Percentiles rank a stretch among this genome's conserved stretches.
phyloP scores from a whole-genome alignment of 371 early-diverging fungal species.

The Haplosporangium sp. region DNA sequence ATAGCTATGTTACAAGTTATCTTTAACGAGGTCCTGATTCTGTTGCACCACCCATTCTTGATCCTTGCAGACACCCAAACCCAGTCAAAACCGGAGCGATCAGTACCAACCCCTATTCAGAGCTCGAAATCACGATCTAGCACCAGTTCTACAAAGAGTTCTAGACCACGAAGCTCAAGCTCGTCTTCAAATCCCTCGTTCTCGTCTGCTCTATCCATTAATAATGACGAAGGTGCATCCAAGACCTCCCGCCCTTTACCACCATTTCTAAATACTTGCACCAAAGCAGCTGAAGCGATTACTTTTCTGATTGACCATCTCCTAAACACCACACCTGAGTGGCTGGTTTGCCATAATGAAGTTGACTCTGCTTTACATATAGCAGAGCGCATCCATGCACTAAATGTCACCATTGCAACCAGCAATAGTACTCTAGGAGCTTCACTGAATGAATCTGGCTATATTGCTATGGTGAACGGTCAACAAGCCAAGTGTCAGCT shows the following conservation, averaged over 20 bases:
- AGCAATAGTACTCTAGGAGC: not conserved
- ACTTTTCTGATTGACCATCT: constrained; percentile 53
- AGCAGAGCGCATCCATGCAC: constrained; percentile 43
- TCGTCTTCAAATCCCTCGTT: constrained; percentile 14
- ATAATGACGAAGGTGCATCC: constrained; percentile 11
- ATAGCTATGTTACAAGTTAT: constrained; percentile 54
- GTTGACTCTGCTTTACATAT: constrained; percentile 48
- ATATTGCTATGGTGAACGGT: constrained; percentile 1
- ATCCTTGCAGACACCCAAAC: constrained; percentile 34
- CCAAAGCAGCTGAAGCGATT: constrained; percentile 54
- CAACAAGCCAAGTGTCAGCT: constrained; percentile 30
- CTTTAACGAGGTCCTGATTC: constrained; percentile 54
- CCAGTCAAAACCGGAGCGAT: constrained; percentile 14
- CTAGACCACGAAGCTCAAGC: constrained; percentile 40
- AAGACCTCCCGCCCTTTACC: constrained; percentile 13
- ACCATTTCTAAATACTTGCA: constrained; percentile 53
- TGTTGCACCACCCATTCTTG: constrained; percentile 54
- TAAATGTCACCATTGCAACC: constrained; percentile 29
- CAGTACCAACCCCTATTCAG: not conserved
- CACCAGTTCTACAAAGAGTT: constrained; percentile 16
- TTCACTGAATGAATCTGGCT: not conserved
- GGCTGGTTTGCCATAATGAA: constrained; percentile 52
- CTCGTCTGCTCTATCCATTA: not conserved
- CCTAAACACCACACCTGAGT: constrained; percentile 44
- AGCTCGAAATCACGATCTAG: constrained; percentile 29